phyloP scores from a whole-genome alignment of 768 basidiomycete genomes.

The Amanita jacksonii region DNA sequence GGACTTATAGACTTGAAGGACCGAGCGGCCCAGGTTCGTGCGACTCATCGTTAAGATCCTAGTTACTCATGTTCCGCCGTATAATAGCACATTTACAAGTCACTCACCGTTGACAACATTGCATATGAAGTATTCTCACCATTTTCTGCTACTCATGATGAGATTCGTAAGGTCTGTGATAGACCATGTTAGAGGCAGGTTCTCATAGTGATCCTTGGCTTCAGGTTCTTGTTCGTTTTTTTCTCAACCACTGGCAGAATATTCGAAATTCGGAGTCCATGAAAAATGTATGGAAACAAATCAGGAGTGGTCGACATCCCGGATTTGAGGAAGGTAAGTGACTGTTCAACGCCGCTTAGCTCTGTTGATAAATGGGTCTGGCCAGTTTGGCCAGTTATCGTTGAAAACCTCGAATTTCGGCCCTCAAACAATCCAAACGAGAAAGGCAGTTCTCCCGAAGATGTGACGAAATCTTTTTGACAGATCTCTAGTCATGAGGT shows the following conservation, averaged over 20 bases:
- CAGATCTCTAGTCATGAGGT: too few relatives aligned
- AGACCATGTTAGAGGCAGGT: constrained; percentile 23
- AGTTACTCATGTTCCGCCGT: too few relatives aligned
- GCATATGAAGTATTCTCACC: constrained; percentile 81
- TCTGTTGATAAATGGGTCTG: not conserved
- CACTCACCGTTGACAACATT: constrained; percentile 70
- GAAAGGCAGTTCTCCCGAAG: constrained; percentile 11
- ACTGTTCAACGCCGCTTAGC: not conserved
- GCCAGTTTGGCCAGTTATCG: constrained; percentile 61
- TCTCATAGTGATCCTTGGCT: constrained; percentile 33
- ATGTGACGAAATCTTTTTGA: not conserved
- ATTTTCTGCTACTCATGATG: constrained; percentile 74
- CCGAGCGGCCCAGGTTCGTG: constrained; percentile 46
- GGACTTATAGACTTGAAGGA: constrained; percentile 65
- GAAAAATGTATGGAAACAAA: constrained; percentile 79
- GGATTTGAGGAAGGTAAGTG: constrained; percentile 75
- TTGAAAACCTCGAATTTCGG: constrained; percentile 52
- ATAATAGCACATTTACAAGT: constrained; percentile 67
- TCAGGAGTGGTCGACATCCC: constrained; percentile 72
- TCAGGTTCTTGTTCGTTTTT: constrained; percentile 63
- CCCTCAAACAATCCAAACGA: constrained; percentile 19
- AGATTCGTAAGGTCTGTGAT: constrained; percentile 56
- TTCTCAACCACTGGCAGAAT: constrained; percentile 73
- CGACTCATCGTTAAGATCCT: not conserved
- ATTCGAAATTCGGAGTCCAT: constrained; percentile 80